These are phyloP conservation scores for Aspergillus pseudoglaucus DNA, from an alignment of 2,329 filamentous ascomycete species.

Conservation along the genomic window DNA sequence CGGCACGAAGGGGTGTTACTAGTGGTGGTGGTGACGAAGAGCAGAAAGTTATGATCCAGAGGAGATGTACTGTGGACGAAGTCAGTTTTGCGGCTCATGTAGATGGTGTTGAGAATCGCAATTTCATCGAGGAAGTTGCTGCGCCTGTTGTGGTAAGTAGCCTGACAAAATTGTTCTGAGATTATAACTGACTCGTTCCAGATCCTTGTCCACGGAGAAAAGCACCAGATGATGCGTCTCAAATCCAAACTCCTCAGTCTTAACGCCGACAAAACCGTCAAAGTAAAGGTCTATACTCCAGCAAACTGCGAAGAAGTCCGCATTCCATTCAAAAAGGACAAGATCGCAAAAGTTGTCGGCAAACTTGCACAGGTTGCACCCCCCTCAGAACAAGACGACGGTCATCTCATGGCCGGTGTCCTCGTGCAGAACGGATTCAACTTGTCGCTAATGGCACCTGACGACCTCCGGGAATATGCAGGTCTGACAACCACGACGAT, in stretches of 20 bases:
- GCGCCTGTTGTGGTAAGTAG: conserved; percentile 82
- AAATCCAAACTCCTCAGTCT: conserved; percentile 93
- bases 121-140: conserved; percentile 91
- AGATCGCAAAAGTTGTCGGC: conserved; percentile 91
- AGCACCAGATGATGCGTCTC: conserved; percentile 95
- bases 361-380: conserved; percentile 78
- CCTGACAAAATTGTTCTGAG: neutral
- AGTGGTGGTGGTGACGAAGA: conserved; percentile 56
- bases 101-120: conserved; percentile 88
- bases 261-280: conserved; percentile 70
- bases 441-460: conserved; percentile 90
- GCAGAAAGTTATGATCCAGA: conserved; percentile 86
- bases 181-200: conserved; percentile 25
- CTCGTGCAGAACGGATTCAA: conserved; percentile 98
- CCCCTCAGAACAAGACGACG: conserved; percentile 45
- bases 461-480: conserved; percentile 91
- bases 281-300: conserved; percentile 88
- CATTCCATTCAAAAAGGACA: conserved; percentile 93
- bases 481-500: conserved; percentile 95
- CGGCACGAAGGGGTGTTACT: conserved; percentile 54
- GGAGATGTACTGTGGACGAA: conserved; percentile 88
- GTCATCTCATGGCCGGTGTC: conserved; percentile 73
- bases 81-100: conserved; percentile 96
- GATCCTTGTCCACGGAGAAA: conserved; percentile 95
- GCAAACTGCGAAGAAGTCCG: conserved; percentile 91